These are phyloP conservation scores for Penicillium sp. DNA, from an alignment of 2,329 filamentous ascomycete genomes.

Conservation along the genomic window DNA sequence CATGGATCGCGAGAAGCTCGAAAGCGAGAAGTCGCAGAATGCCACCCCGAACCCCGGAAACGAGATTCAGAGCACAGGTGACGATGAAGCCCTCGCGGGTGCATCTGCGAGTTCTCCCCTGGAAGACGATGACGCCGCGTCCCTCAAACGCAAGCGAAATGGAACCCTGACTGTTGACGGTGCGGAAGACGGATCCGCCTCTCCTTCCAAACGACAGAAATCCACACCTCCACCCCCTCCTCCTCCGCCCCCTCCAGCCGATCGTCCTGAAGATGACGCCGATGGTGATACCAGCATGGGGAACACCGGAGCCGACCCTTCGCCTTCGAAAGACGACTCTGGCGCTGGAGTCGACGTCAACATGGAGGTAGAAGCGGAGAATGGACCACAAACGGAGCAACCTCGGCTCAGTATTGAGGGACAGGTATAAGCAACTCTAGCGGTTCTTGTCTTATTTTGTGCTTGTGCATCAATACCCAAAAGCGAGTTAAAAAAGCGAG, in stretches of 20 bases:
- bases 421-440: slow-evolving; percentile 13
- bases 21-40: slow-evolving; percentile 47
- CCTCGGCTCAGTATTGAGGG: slow-evolving; percentile 28
- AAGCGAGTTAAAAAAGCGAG: slow-evolving; percentile 4
- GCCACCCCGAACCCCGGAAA: slow-evolving; percentile 13
- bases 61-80: slow-evolving; percentile 27
- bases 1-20: slow-evolving; percentile 64
- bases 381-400: slow-evolving; percentile 8
- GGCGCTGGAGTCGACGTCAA: neutral
- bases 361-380: slow-evolving; percentile 3
- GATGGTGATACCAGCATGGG: slow-evolving; percentile 14
- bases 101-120: slow-evolving; percentile 48
- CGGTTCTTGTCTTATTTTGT: neutral
- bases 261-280: slow-evolving; percentile 13
- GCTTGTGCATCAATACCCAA: slow-evolving; percentile 8
- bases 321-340: neutral
- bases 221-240: slow-evolving; percentile 40
- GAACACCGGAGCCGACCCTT: slow-evolving; percentile 4
- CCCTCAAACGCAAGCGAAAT: slow-evolving; percentile 22
- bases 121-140: slow-evolving; percentile 41
- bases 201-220: slow-evolving; percentile 57
- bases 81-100: slow-evolving; percentile 38
- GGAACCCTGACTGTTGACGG: slow-evolving; percentile 8
- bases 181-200: slow-evolving; percentile 28
- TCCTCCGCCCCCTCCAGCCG: slow-evolving; percentile 34